These are phyloP conservation scores for Exophiala sideris DNA, from an alignment of 2,329 filamentous ascomycete genomes.

Conservation along the genomic window DNA sequence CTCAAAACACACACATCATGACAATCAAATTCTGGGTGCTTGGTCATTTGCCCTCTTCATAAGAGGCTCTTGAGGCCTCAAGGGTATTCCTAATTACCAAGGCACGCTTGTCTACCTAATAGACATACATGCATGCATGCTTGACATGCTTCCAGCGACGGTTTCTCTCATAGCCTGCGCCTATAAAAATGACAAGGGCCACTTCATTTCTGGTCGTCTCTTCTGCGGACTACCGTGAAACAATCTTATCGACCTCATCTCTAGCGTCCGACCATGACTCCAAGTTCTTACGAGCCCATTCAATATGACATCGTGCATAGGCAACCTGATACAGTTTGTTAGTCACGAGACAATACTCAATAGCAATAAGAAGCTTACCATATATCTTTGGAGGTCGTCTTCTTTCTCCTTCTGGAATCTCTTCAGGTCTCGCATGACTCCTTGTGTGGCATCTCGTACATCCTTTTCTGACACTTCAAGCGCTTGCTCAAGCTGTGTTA, in stretches of 20 bases:
- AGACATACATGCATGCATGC: no score
- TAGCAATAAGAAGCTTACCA: slow-evolving; percentile 61
- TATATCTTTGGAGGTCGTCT: slow-evolving; percentile 86
- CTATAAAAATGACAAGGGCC: no score
- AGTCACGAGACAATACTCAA: neutral
- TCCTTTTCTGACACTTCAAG: slow-evolving; percentile 84
- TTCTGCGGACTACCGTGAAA: slow-evolving; percentile 26
- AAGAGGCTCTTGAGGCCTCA: no score
- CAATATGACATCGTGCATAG: slow-evolving; percentile 87
- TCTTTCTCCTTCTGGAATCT: slow-evolving; percentile 95
- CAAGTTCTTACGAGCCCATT: slow-evolving; percentile 89
- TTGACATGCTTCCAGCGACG: no score
- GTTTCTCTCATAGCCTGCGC: no score
- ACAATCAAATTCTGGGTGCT: no score
- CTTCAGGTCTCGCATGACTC: slow-evolving; percentile 83
- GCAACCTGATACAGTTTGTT: slow-evolving; percentile 60
- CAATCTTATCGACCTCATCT: slow-evolving; percentile 84
- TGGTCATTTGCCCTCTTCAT: no score
- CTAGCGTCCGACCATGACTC: slow-evolving; percentile 91
- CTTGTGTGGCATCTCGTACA: slow-evolving; percentile 86
- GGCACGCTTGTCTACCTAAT: no score
- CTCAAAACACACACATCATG: no score
- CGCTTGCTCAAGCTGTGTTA: slow-evolving; percentile 80
- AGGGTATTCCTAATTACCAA: no score
- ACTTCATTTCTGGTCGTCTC: neutral